A percentile compares a stretch with the other conserved stretches of the same genome.
These are phyloP conservation scores for Fraxinus floribunda DNA, from an alignment of 305 asterid species.

Conservation along the genomic window DNA sequence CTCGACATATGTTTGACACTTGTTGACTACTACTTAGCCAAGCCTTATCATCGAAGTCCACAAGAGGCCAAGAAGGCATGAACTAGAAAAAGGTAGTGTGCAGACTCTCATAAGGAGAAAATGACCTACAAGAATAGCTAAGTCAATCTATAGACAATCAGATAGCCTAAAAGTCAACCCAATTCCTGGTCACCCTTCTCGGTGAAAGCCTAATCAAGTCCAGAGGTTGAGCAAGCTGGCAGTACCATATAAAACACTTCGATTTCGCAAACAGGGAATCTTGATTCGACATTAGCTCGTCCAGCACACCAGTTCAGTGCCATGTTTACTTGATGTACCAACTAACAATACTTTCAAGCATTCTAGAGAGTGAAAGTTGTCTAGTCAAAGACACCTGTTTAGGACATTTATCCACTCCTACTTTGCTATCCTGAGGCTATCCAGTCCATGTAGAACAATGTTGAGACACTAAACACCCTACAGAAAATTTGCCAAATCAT, in stretches of 20 bases:
- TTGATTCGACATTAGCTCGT: background rate
- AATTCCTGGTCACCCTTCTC: background rate
- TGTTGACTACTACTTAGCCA: background rate
- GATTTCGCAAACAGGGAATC: background rate
- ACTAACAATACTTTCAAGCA: background rate
- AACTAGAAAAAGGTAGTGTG: background rate
- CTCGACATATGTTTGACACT: background rate
- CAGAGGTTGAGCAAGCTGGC: background rate
- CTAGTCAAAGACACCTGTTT: background rate
- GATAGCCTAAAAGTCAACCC: background rate
- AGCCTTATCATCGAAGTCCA: background rate
- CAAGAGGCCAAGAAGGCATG: background rate
- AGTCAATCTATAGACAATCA: background rate
- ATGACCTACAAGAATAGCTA: background rate
- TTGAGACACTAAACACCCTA: background rate
- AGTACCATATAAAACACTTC: background rate
- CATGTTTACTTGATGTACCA: background rate
- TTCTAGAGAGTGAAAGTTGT: background rate
- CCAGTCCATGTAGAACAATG: background rate
- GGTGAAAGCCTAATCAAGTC: background rate
- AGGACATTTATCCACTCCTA: background rate
- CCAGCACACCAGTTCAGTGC: background rate
- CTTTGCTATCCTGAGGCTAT: background rate
- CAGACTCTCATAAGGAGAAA: background rate
- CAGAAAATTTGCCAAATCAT: background rate